Base-by-base conservation (phyloP, 2,329 filamentous ascomycete species). In the Hortaea sp. region DNA sequence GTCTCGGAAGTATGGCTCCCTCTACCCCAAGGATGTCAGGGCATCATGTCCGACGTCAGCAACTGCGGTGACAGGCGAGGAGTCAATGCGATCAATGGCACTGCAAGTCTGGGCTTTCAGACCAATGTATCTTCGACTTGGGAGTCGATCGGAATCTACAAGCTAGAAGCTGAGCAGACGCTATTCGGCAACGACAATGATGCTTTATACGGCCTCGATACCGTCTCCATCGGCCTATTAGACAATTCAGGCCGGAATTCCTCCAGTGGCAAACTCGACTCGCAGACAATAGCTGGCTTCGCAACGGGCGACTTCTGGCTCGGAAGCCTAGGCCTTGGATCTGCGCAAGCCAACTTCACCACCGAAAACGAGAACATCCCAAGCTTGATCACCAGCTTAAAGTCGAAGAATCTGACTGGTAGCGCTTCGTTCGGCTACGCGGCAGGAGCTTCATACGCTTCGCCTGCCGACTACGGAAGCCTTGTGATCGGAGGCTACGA, bases 221-320 rank as follows among this genome's bases (percentile, higher is more conserved):
- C 55, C 6, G 44, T 68, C 29, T 52, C 52, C 5, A 48, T 66
- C 30, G 4, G n/a, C 9, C 32, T 35, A 4, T 35, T 35, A 35
- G n/a, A 9, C 9, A 45, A 49, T 27, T 10, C 40, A 7, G 31
- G 11, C 6, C 29, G 31, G 27, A 31, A 6, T 45, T 41, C 32
- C 7, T 20, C 13, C n/a, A 7, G 11, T 11, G 2, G 13, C n/a
- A n/a, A 9, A 44, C 38, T 69, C 27, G 47, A 58, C 5, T 55
- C 61, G 43, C 63, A 67, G 50, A 57, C 68, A 28, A 53, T 71
- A 4, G 66, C 62, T n/a, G 62, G 60, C 3, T 62, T 68, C 27
- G 57, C 57, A 3, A 57, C 59, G 2, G 56, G 60, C 31, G 52
- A 59, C 43, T 68, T 67, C 51, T 68, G 58, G 44, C 45, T 69